These are phyloP conservation scores for Ocimum tenuiflorum DNA, from an alignment of 257 asterid genomes.

Conservation along the genomic window DNA sequence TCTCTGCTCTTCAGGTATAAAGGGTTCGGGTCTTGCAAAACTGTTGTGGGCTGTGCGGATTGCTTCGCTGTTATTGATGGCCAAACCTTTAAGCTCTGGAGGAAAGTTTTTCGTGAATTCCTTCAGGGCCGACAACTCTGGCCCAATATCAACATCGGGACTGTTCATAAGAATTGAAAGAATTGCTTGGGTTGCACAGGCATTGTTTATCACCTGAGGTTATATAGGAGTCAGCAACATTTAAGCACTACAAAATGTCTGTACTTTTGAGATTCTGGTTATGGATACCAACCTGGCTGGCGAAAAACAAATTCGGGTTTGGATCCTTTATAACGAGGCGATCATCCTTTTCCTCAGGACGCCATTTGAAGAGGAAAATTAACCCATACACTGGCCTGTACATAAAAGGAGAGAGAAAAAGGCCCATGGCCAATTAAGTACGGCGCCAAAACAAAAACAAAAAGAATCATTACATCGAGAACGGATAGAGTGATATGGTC, in stretches of 20 bases:
- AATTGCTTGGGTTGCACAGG: conserved; percentile 99
- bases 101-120: conserved; percentile 91
- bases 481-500: neutral
- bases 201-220: conserved; percentile 84
- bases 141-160: conserved; percentile 81
- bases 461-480: neutral
- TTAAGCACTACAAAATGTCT: neutral
- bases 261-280: neutral
- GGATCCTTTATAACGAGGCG: conserved; percentile 86
- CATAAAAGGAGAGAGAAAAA: conserved; percentile 2
- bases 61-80: conserved; percentile 90
- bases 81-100: conserved; percentile 86
- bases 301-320: conserved; percentile 81
- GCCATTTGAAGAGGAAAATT: conserved; percentile 98
- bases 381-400: conserved; percentile 87
- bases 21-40: conserved; percentile 94
- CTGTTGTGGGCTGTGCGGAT: conserved; percentile 95
- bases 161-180: conserved; percentile 81
- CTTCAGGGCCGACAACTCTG: conserved; percentile 67
- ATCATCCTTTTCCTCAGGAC: conserved; percentile 91
- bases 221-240: neutral
- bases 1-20: conserved; percentile 85
- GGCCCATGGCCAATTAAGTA: neutral
- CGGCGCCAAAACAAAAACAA: neutral
- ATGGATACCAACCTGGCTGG: conserved; percentile 69